Conservation (phyloP, 164 flowering plant species). For the Berberis thunbergii region DNA sequence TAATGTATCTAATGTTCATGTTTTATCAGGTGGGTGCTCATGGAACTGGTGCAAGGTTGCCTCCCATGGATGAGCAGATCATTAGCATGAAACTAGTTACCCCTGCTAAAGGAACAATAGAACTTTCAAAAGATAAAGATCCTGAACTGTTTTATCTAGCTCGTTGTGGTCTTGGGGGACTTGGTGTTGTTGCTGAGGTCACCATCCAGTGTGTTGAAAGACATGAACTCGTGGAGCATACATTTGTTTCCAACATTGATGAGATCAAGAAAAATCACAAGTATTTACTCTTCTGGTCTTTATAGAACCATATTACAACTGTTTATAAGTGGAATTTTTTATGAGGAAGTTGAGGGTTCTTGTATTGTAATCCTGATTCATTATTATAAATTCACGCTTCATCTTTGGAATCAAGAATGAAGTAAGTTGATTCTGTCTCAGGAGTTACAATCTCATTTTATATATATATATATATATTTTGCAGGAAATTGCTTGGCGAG, state of each 20-base stretch:
- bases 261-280: slow-evolving; percentile 92
- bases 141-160: slow-evolving; percentile 93
- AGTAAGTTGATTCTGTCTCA: neutral
- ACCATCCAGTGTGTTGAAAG: slow-evolving; percentile 97
- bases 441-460: neutral
- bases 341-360: no score
- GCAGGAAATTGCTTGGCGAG: slow-evolving; percentile 80
- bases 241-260: slow-evolving; percentile 62
- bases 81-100: slow-evolving; percentile 93
- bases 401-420: no score
- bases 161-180: slow-evolving; percentile 96
- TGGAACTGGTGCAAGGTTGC: slow-evolving; percentile 97
- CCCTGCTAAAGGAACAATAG: slow-evolving; percentile 93
- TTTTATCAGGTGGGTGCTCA: slow-evolving; percentile 88
- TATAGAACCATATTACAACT: no score
- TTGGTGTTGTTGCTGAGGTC: slow-evolving; percentile 98
- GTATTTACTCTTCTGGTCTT: slow-evolving; percentile 23
- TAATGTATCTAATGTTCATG: neutral
- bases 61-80: slow-evolving; percentile 97
- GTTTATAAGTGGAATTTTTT: no score
- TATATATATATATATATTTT: slow-evolving; percentile 7
- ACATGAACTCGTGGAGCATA: slow-evolving; percentile 94
- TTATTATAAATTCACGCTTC: no score
- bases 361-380: no score
- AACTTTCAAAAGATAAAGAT: slow-evolving; percentile 81